Base-by-base conservation (phyloP, 192 early-diverging fungal species). In the Gigaspora rosea region DNA sequence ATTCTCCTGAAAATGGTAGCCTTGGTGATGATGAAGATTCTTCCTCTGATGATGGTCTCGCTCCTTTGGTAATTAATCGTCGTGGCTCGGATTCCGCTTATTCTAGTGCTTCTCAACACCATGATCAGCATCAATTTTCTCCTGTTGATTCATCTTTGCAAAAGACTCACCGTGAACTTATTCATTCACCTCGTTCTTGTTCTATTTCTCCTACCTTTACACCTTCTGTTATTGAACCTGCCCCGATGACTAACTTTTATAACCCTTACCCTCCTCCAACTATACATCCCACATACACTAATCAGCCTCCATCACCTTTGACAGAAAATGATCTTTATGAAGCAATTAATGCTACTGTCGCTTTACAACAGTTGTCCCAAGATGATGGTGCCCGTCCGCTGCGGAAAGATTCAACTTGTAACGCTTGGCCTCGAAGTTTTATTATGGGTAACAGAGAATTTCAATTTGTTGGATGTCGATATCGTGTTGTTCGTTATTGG, bases 401-500 rank as follows among this genome's bases (percentile, higher is more conserved):
- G n/a, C 35, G 41, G 41, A 66, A 48, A n/a, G 41, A 66, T 46
- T 35, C 33, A 58, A n/a, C 33, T 41, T 13, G 9, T 8, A 54
- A 54, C 51, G 32, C 71, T 33, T 73, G 71, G 71, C 71, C 71
- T 20, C 12, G 71, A 73, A 73, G 12, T 41, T 73, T 73, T 46
- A 58, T 73, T 16, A 41, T 73, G 50, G 54, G 51, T 20, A 73
- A 73, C 57, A 33, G 51, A 20, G 71, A 73, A 58, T 73, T 73
- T 58, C 71, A 73, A n/a, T 73, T 57, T 58, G 10, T 54, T 54
- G 71, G 71, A n/a, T 59, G 56, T 58, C 35, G 54, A 35, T 73
- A 73, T 58, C 71, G 71, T 8, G 71, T 73, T 46, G 50, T 73
- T 16, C 71, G 71, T n/a, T 73, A 73, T 41, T 73, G 71, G 71